Evolutionary conservation across 2,329 filamentous ascomycete species (phyloP), one percentile per base, ranked within the genome.

Genomic region (Corniculantispora saksenae): DNA sequence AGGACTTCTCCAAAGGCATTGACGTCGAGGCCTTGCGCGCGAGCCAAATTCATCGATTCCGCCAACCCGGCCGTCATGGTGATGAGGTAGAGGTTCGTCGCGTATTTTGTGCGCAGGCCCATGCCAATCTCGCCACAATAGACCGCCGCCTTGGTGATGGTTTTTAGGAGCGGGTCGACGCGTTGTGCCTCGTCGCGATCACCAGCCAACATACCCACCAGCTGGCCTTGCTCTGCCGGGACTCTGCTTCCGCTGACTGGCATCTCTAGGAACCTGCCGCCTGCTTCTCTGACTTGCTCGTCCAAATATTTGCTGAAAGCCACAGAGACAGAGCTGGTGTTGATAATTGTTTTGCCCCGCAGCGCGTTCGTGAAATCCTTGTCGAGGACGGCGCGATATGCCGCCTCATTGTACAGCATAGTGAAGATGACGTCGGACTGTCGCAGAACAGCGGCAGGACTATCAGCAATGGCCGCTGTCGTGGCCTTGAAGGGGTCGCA

Each of bases 201-300:
- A 6, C 75, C 75, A 15, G 73, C 75, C 47, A 77, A 69, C 69
- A 78, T 72, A 40, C 74, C 75, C 23, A 78, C 74, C 9, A 76
- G 71, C n/a, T 66, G 57, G 3, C 75, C 75, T 53, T 72, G 68
- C 63, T 76, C 75, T 1, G 75, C 75, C 1, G 75, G 75, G 1
- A 74, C 64, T 50, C 72, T 73, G 68, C 74, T 75, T 8, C 75
- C 75, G 58, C 75, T 77, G 38, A 77, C 75, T 2, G 75, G 75
- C 75, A 77, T 76, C 61, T 76, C 75, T 47, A 77, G 62, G 29
- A 72, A 77, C 3, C 70, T 53, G 1, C 74, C 75, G 1, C 75
- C 73, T 3, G 70, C 72, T 2, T 55, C 29, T 7, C 58, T 54
- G 3, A 75, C 68, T 25, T 71, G 62, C 19, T 67, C 60, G 5